Percentiles rank a stretch among this genome's conserved stretches.
These are phyloP conservation scores for Rhododendron vialii DNA, from an alignment of 148 eudicot species.

Conservation along the genomic window DNA sequence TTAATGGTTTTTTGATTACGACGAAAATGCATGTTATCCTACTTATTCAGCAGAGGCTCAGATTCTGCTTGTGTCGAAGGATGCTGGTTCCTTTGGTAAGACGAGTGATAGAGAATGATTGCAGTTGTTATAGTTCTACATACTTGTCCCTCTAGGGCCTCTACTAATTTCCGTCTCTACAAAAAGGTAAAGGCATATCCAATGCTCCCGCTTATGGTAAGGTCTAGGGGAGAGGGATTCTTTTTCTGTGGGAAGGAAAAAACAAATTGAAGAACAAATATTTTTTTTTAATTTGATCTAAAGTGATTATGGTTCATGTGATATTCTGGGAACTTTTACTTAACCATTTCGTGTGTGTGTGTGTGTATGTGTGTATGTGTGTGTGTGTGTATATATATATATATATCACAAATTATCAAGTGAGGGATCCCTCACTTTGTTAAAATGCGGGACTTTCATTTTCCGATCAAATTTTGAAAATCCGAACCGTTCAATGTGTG, in stretches of 20 bases:
- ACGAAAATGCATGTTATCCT: background rate
- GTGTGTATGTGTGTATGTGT: too few species aligned
- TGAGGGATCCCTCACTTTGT: too few species aligned
- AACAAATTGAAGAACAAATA: background rate
- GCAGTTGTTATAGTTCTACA: background rate
- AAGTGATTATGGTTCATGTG: background rate
- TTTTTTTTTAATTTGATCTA: background rate
- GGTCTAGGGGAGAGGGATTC: background rate
- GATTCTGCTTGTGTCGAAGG: background rate
- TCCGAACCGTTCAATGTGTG: too few species aligned
- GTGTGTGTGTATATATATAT: too few species aligned
- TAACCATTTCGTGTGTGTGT: background rate
- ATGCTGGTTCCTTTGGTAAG: background rate
- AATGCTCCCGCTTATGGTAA: background rate
- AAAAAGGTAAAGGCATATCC: background rate
- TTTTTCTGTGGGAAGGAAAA: background rate
- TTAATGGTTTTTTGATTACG: background rate
- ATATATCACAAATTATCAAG: too few species aligned
- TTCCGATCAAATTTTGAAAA: too few species aligned
- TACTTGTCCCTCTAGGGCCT: background rate
- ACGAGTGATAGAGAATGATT: background rate
- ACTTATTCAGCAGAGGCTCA: background rate
- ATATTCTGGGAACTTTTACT: background rate
- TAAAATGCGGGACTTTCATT: too few species aligned
- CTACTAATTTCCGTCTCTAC: background rate